Evolutionary conservation across 129 eudicot genomes (phyloP).

Genomic region (Chrysanthemum lavandulifolium): DNA sequence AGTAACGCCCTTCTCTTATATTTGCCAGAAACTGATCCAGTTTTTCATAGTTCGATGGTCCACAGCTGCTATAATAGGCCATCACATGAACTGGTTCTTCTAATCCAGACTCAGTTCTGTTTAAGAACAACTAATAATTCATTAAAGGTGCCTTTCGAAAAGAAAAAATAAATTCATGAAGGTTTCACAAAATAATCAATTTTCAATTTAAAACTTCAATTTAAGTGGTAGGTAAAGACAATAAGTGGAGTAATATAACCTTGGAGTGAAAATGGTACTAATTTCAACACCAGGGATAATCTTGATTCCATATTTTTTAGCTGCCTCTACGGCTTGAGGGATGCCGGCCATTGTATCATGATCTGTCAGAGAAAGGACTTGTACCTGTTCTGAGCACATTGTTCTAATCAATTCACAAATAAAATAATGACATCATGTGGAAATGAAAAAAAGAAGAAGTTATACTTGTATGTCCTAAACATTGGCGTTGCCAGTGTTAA

Average conservation of each 20-base stretch:
- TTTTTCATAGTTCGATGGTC: conserved; percentile 58
- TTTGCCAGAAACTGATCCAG: conserved; percentile 62
- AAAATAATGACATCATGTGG: neutral
- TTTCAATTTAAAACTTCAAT: neutral
- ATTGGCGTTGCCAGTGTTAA: no score
- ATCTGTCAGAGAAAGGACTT: conserved; percentile 91
- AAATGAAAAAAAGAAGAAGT: neutral
- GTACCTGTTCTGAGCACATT: conserved; percentile 77
- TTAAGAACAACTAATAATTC: neutral
- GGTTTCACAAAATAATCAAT: neutral
- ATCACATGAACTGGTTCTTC: conserved; percentile 96
- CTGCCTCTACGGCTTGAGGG: conserved; percentile 90
- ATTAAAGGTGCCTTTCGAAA: neutral
- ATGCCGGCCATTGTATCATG: conserved; percentile 97
- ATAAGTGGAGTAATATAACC: conserved; percentile 31
- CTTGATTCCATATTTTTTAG: conserved; percentile 77
- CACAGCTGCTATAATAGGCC: conserved; percentile 92
- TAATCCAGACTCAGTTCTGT: conserved; percentile 64
- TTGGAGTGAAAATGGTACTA: conserved; percentile 76
- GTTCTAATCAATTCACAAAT: conserved; percentile 36
- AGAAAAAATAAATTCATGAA: neutral
- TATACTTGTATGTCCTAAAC: neutral
- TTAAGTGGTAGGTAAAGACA: neutral
- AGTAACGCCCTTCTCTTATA: conserved; percentile 85
- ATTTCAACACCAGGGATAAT: conserved; percentile 96